phyloP scores from a whole-genome alignment of 495 filamentous ascomycete genomes.

The Neurospora hispaniola region DNA sequence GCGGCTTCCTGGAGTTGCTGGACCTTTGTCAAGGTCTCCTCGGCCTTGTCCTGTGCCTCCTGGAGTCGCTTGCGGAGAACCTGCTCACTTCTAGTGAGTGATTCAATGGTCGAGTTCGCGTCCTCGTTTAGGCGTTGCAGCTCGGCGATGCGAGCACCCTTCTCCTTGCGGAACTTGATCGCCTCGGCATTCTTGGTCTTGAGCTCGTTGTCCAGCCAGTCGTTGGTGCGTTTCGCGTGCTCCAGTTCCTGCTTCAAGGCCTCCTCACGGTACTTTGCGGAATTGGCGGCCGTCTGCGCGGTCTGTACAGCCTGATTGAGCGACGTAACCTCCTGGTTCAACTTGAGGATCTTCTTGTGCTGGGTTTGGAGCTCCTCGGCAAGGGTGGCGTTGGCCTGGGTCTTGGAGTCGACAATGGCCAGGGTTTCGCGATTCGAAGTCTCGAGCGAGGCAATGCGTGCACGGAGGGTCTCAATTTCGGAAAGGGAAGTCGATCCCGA shows the following conservation, averaged over 20 bases:
- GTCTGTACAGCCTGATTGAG: slow-evolving; percentile 75
- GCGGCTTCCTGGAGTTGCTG: slow-evolving; percentile 77
- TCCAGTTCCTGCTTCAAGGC: slow-evolving; percentile 81
- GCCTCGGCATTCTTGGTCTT: slow-evolving; percentile 79
- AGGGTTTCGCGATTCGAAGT: slow-evolving; percentile 84
- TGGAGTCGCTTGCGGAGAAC: slow-evolving; percentile 68
- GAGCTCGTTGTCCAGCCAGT: slow-evolving; percentile 83
- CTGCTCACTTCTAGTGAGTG: slow-evolving; percentile 67
- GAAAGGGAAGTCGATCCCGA: slow-evolving; percentile 64
- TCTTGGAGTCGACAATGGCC: slow-evolving; percentile 79
- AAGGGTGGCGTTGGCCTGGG: slow-evolving; percentile 72
- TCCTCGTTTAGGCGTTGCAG: slow-evolving; percentile 86
- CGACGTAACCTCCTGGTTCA: slow-evolving; percentile 66
- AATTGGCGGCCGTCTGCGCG: slow-evolving; percentile 63
- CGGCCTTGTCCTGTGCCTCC: slow-evolving; percentile 74
- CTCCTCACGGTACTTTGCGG: slow-evolving; percentile 78
- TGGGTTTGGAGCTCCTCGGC: slow-evolving; percentile 75
- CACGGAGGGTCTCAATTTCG: slow-evolving; percentile 62
- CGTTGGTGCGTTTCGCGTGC: slow-evolving; percentile 72
- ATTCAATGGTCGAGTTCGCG: slow-evolving; percentile 59
- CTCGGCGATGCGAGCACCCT: slow-evolving; percentile 72
- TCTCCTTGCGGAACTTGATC: slow-evolving; percentile 89
- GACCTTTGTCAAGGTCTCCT: slow-evolving; percentile 69
- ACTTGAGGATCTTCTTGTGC: slow-evolving; percentile 76
- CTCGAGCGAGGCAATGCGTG: slow-evolving; percentile 76